Base-by-base conservation (phyloP, 2,329 filamentous ascomycete species). In the Thermomyces lanuginosus region DNA sequence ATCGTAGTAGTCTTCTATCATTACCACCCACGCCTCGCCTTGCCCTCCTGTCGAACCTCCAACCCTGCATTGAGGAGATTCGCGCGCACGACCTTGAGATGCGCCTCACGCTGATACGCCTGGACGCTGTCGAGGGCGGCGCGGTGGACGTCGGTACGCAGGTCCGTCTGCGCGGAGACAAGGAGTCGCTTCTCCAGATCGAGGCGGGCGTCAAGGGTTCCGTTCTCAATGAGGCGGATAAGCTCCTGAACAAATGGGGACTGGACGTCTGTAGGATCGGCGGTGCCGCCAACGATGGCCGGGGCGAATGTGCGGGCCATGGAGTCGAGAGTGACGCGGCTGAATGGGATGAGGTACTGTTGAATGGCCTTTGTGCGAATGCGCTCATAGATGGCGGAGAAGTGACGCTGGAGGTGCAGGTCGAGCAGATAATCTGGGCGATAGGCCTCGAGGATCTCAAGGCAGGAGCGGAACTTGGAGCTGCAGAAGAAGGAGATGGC, bases 361-460 rank as follows among this genome's bases (percentile, higher is more conserved):
- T 84, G 70, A 32, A 98, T 93, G 43, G 84, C 86, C 58, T 93
- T 93, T 43, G 68, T 78, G 32, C 89, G 72, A 39, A 98, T 83
- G 24, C 63, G 60, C 7, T 66, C 60, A 55, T 84, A 89, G 11
- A 98, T 61, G 1, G 59, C 55, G 19, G 64, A 46, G 10, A 93
- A 61, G 37, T 92, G 79, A 35, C 64, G 69, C 32, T 79, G 74
- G 5, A 98, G 66, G 49, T 92, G 76, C 11, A 92, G 60, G 45
- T 98, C 89, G 4, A 95, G 69, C n/a, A 84, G 63, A 48, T 89
- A 95, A 51, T 98, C 89, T 18, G 72, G 59, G 26, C 73, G 73
- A 51, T 89, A 86, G 4, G 72, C 67, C 43, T 89, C 79, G 0
- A 98, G 66, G 18, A 86, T 81, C 24, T 72, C 66, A 22, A 98